Conservation (phyloP, 495 filamentous ascomycete genomes). For the Cladorrhinum samala region DNA sequence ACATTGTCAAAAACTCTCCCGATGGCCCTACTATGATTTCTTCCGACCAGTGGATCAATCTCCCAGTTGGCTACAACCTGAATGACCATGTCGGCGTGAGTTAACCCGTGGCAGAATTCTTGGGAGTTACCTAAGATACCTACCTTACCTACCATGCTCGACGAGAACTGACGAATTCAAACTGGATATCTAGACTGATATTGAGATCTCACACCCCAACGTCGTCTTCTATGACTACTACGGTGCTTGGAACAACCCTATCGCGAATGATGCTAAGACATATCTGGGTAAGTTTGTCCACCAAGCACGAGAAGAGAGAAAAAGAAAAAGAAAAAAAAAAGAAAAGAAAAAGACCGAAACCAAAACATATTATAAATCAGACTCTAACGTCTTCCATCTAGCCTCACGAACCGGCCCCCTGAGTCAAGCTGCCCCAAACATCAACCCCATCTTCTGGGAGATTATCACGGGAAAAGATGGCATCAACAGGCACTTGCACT, state of each 20-base stretch:
- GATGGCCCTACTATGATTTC: constrained; percentile 46
- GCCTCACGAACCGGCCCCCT: constrained; percentile 53
- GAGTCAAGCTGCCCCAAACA: constrained; percentile 61
- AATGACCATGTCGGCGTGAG: constrained; percentile 60
- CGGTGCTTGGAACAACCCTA: constrained; percentile 46
- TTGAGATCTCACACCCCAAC: constrained; percentile 53
- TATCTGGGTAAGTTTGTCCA: constrained; percentile 31
- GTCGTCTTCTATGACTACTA: constrained; percentile 61
- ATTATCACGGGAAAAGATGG: constrained; percentile 52
- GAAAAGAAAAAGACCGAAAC: too few species aligned
- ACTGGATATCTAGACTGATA: constrained; percentile 53
- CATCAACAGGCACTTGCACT: constrained; percentile 56
- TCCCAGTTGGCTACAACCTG: constrained; percentile 65
- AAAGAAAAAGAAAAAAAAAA: constrained; percentile 21
- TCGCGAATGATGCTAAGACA: constrained; percentile 23
- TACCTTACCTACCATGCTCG: too few species aligned
- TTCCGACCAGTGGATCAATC: constrained; percentile 53
- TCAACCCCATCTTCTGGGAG: constrained; percentile 53
- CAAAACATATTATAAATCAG: background rate
- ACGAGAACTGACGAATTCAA: too few species aligned
- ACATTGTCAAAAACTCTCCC: constrained; percentile 46
- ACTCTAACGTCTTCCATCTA: constrained; percentile 10
- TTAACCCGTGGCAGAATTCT: background rate
- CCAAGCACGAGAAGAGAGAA: background rate
- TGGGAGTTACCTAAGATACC: too few species aligned